Conservation (phyloP, 148 eudicot species). For the Rhododendron kiyosumense region DNA sequence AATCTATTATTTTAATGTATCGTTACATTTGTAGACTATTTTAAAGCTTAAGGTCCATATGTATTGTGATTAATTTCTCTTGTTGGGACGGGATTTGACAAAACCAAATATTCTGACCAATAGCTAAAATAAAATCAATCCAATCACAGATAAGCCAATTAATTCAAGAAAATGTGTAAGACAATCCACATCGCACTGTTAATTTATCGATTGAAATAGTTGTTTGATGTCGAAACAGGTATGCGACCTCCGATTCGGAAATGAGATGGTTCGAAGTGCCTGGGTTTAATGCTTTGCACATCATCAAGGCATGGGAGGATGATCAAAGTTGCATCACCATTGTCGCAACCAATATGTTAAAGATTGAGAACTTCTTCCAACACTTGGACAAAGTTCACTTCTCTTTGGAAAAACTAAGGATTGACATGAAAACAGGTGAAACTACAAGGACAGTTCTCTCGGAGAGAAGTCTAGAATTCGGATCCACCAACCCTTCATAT, state of each 20-base stretch:
- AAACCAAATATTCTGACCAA: too few species aligned
- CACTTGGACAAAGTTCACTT: slow-evolving; percentile 6
- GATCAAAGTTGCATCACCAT: slow-evolving; percentile 10
- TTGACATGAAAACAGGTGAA: slow-evolving; percentile 7
- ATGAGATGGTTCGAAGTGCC: slow-evolving; percentile 25
- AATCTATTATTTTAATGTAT: too few species aligned
- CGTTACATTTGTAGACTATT: too few species aligned
- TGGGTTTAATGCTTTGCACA: slow-evolving; percentile 24
- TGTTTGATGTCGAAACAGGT: neutral
- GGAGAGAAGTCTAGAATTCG: slow-evolving; percentile 16
- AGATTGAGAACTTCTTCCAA: slow-evolving; percentile 5
- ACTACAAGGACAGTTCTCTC: slow-evolving; percentile 10
- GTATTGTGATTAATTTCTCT: too few species aligned
- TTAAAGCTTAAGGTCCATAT: too few species aligned
- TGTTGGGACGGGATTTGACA: too few species aligned
- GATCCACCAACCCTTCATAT: slow-evolving; percentile 20
- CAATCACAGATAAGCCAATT: too few species aligned
- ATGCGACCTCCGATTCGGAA: slow-evolving; percentile 15
- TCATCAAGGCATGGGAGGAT: slow-evolving; percentile 34
- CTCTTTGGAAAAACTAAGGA: slow-evolving; percentile 17
- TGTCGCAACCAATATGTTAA: slow-evolving; percentile 13
- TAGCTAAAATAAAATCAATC: too few species aligned
- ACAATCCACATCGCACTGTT: too few species aligned
- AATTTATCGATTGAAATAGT: neutral
- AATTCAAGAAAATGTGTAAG: too few species aligned